Evolutionary conservation across 2,329 filamentous ascomycete species (phyloP).

Genomic region (Cercospora sp.): DNA sequence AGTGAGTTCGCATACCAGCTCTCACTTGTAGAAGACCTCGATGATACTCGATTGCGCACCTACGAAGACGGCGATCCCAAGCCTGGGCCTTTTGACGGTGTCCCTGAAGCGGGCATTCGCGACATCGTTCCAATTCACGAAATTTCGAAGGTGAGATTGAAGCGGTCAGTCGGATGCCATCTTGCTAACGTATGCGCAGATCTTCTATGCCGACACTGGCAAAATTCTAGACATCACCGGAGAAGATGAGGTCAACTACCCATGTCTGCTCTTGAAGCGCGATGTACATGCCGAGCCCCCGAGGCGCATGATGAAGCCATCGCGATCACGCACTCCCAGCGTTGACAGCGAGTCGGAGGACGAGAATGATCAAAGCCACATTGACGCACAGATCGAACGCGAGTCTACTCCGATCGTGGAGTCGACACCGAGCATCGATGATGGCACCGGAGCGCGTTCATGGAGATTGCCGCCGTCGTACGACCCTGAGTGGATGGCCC

Average conservation of each 20-base stretch:
- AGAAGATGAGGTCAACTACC: slow-evolving; percentile 68
- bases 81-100: slow-evolving; percentile 61
- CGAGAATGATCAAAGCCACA: slow-evolving; percentile 46
- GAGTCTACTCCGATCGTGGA: slow-evolving; percentile 39
- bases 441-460: neutral
- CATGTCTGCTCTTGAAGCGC: slow-evolving; percentile 72
- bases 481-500: slow-evolving; percentile 87
- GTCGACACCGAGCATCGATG: neutral
- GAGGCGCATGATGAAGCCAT: slow-evolving; percentile 55
- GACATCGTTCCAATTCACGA: slow-evolving; percentile 70
- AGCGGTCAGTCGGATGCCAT: neutral
- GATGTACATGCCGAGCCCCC: slow-evolving; percentile 66
- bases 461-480: slow-evolving; percentile 56
- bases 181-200: slow-evolving; percentile 39
- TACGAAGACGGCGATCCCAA: slow-evolving; percentile 61
- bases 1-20: slow-evolving; percentile 79
- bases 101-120: slow-evolving; percentile 63
- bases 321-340: slow-evolving; percentile 20
- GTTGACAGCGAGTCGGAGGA: slow-evolving; percentile 15
- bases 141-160: slow-evolving; percentile 62
- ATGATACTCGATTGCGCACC: slow-evolving; percentile 68
- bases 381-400: slow-evolving; percentile 48
- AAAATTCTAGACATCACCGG: slow-evolving; percentile 81
- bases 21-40: slow-evolving; percentile 78
- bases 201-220: slow-evolving; percentile 90